phyloP scores from a whole-genome alignment of 140 eudicot genomes.

The Senecio squalidus region DNA sequence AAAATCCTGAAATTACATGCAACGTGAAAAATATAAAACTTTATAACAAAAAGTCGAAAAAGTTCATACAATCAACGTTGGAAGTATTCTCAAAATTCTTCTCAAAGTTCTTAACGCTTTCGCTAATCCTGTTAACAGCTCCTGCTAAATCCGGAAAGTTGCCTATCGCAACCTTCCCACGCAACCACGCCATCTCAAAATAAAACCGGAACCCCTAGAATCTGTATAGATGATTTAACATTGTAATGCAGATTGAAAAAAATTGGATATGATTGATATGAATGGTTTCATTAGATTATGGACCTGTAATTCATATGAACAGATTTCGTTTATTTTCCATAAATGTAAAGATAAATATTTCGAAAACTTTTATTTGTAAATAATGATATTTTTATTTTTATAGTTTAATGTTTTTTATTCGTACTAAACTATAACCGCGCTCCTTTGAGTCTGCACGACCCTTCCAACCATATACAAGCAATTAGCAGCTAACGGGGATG shows the following conservation, averaged over 20 bases:
- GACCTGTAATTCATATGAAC: no score
- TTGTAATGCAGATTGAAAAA: background rate
- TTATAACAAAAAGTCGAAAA: background rate
- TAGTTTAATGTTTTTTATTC: no score
- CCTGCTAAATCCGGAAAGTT: constrained; percentile 84
- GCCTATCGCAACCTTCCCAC: constrained; percentile 70
- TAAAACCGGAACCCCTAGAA: background rate
- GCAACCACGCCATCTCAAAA: constrained; percentile 76
- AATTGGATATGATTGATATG: background rate
- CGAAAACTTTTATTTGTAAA: no score
- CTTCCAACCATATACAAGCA: no score
- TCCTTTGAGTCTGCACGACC: no score
- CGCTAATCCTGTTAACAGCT: constrained; percentile 85
- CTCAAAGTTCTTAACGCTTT: constrained; percentile 89
- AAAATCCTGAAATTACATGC: no score
- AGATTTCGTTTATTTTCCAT: no score
- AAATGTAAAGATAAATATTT: no score
- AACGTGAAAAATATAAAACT: background rate
- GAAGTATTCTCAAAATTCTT: constrained; percentile 60
- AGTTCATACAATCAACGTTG: constrained; percentile 27
- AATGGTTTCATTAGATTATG: no score
- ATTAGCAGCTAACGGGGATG: no score
- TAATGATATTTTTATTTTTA: no score
- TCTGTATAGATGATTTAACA: background rate
- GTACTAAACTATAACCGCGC: no score